phyloP scores from a whole-genome alignment of 192 early-diverging fungal species.

The Backusella mclennaniae region DNA sequence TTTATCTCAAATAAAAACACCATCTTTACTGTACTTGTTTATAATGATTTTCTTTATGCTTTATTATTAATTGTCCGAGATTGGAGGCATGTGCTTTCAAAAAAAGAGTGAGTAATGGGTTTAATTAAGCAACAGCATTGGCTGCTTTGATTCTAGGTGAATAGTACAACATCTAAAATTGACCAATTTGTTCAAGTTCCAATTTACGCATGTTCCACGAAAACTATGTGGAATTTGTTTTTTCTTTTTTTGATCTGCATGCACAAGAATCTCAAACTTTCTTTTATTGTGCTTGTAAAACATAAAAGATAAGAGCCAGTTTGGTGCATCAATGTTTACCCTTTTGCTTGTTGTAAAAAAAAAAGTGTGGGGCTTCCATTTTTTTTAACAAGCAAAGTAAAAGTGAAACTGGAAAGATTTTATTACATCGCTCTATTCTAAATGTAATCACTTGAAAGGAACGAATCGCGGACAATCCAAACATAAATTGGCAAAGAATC shows the following conservation, averaged over 20 bases:
- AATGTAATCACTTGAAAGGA: no score
- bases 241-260: background rate
- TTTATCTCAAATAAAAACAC: no score
- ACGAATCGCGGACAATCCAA: no score
- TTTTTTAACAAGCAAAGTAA: background rate
- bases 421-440: no score
- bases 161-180: background rate
- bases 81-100: background rate
- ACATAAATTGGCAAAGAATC: no score
- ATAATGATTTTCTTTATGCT: background rate
- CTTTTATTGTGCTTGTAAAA: background rate
- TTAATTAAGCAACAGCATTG: background rate
- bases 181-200: background rate
- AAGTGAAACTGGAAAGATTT: background rate
- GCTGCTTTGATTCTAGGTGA: background rate
- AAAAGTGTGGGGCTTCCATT: background rate
- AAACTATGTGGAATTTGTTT: background rate
- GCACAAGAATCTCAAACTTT: background rate
- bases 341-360: background rate
- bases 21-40: no score
- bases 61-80: background rate
- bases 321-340: background rate
- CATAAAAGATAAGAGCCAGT: background rate
- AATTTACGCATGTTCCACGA: background rate
- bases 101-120: background rate